phyloP scores from a whole-genome alignment of 345 rosid genomes.

The Brassica incana region DNA sequence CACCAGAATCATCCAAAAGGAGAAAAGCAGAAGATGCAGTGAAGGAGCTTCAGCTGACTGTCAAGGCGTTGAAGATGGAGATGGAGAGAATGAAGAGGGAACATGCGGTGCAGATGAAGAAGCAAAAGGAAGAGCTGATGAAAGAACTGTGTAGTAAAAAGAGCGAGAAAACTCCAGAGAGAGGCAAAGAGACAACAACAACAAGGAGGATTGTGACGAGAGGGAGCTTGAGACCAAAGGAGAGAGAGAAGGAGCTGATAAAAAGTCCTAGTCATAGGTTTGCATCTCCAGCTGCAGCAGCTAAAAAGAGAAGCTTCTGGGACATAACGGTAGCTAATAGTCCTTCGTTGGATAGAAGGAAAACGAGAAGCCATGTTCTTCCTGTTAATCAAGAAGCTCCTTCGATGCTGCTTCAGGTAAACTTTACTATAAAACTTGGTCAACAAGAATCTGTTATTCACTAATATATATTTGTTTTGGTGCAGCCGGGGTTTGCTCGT shows the following conservation, averaged over 20 bases:
- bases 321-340: constrained; percentile 74
- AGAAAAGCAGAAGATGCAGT: constrained; percentile 53
- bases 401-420: constrained; percentile 93
- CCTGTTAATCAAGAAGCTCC: constrained; percentile 58
- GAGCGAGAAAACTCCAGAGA: constrained; percentile 47
- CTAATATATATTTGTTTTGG: constrained; percentile 32
- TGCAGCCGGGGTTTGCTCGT: constrained; percentile 91
- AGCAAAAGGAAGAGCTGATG: constrained; percentile 71
- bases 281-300: constrained; percentile 67
- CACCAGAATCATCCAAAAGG: constrained; percentile 65
- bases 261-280: constrained; percentile 84
- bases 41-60: constrained; percentile 61
- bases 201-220: constrained; percentile 57
- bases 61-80: constrained; percentile 70
- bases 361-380: constrained; percentile 68
- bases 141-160: constrained; percentile 51
- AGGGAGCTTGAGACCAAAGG: constrained; percentile 66
- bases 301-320: constrained; percentile 90
- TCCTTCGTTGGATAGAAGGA: constrained; percentile 75
- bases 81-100: constrained; percentile 80
- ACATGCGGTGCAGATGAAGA: constrained; percentile 65
- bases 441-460: background rate
- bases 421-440: background rate
- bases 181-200: constrained; percentile 28
- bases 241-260: constrained; percentile 45